These are phyloP conservation scores for Venturia oleaginea DNA, from an alignment of 2,329 filamentous ascomycete species.

Conservation along the genomic window DNA sequence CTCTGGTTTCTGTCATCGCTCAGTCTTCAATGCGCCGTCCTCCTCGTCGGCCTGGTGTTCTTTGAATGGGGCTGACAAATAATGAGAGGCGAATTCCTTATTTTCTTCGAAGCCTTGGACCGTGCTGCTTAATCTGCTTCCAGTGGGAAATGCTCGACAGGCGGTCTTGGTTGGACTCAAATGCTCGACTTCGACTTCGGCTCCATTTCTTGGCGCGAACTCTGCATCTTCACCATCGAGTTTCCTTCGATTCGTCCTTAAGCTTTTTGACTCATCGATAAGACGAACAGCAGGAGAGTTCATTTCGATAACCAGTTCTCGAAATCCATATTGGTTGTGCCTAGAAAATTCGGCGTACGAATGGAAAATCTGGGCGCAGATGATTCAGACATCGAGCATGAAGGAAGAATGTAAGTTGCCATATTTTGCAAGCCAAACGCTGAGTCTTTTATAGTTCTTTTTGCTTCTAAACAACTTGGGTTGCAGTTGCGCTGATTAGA, in stretches of 20 bases:
- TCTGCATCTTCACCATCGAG: background rate
- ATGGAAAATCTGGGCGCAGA: background rate
- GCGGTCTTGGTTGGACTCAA: no score
- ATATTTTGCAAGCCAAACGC: background rate
- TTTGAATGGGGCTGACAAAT: background rate
- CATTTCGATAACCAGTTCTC: background rate
- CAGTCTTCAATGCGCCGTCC: no score
- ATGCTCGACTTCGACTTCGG: background rate
- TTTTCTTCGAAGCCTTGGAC: background rate
- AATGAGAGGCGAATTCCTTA: background rate
- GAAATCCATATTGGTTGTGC: background rate
- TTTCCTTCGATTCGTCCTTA: background rate
- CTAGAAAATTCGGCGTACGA: background rate
- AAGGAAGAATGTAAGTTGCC: background rate
- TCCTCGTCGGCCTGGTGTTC: background rate
- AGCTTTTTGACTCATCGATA: background rate
- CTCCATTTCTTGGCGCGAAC: background rate
- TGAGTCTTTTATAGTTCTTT: background rate
- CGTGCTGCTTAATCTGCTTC: no score
- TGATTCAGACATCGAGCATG: background rate
- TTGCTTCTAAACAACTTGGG: no score
- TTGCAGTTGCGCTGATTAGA: background rate
- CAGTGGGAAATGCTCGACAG: no score
- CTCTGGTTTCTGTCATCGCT: no score
- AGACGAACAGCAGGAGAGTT: background rate